Evolutionary conservation across 192 early-diverging fungal species (phyloP).

Genomic region (Linnemannia zychae): DNA sequence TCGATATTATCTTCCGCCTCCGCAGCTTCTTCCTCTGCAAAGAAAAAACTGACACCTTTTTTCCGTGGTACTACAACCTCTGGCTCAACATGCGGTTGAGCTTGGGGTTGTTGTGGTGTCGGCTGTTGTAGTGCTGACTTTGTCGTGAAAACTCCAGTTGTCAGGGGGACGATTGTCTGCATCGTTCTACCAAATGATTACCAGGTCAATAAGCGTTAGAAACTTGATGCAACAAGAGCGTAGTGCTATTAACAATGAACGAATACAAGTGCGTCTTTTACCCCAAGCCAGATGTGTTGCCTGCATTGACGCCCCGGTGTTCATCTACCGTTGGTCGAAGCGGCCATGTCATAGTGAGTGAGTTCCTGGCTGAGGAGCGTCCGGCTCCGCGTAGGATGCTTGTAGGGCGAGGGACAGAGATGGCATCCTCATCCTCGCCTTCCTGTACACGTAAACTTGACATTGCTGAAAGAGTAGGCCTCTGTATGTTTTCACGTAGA

Average conservation of each 20-base stretch:
- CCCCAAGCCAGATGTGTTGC: conserved; percentile 16
- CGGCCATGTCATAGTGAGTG: conserved; percentile 46
- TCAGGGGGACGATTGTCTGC: conserved; percentile 2
- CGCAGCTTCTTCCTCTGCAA: conserved; percentile 18
- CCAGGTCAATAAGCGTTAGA: not conserved
- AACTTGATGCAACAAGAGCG: not conserved
- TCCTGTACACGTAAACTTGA: conserved; percentile 44
- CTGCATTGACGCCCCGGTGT: conserved; percentile 14
- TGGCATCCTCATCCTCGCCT: conserved; percentile 54
- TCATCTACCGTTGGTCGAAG: conserved; percentile 34
- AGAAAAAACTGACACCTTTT: conserved; percentile 38
- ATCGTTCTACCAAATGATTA: not conserved
- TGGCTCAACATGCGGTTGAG: not conserved
- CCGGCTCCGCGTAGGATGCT: conserved; percentile 13
- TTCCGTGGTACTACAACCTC: conserved; percentile 15
- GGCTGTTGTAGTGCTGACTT: not conserved
- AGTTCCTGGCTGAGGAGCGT: conserved; percentile 20
- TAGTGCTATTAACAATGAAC: not conserved
- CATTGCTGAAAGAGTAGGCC: conserved; percentile 17
- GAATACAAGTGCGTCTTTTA: not conserved
- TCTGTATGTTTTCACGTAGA: not conserved
- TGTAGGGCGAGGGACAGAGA: conserved; percentile 30
- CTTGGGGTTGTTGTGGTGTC: not conserved
- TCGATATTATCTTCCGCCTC: conserved; percentile 31
- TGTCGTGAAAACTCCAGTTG: not conserved